Base-by-base conservation (phyloP, 164 flowering plant genomes). In the Saururus chinensis region DNA sequence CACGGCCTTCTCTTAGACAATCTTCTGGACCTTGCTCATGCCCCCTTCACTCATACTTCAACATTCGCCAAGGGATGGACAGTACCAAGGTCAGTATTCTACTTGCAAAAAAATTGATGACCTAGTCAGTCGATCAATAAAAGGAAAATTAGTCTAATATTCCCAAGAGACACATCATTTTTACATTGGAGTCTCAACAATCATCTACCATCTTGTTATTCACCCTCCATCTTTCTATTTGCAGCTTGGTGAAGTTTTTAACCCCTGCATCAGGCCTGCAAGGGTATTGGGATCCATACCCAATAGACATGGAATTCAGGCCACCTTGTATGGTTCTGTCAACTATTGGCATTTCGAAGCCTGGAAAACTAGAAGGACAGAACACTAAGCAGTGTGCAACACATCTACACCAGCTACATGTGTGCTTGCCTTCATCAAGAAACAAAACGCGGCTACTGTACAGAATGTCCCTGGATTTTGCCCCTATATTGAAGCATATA, bases 221-320 rank as follows among this genome's bases (percentile, higher is more conserved):
- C n/a, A 26, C 23, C 60, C 45, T 7, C 11, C 59, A 40, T 21
- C 35, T 60, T 6, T 63, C 41, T 56, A 58, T 66, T 69, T 40
- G 65, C 95, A 89, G 96, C 77, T 75, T 92, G 75, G 98, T 92
- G 79, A 88, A 89, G 57, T 92, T 92, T 70, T 76, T 92, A 82
- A 89, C 98, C 4, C 96, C 96, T 69, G 74, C 87, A 71, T 82
- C 95, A 35, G 96, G 98, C 63, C 86, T 92, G 56, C 88, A 92
- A 88, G 98, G 98, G 57, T 89, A 86, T 66, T 92, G 98, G 98
- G 98, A 89, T 51, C 98, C 98, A 0, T 92, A 92, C 65, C 98
- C 98, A 9, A 92, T 92, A 61, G 98, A 92, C 61, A 92, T 88
- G 96, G 98, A 92, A 70, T 92, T 92, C 70, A 72, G 77, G 65